Evolutionary conservation across 495 filamentous ascomycete genomes (phyloP).

Genomic region (Aspergillus nanangensis): DNA sequence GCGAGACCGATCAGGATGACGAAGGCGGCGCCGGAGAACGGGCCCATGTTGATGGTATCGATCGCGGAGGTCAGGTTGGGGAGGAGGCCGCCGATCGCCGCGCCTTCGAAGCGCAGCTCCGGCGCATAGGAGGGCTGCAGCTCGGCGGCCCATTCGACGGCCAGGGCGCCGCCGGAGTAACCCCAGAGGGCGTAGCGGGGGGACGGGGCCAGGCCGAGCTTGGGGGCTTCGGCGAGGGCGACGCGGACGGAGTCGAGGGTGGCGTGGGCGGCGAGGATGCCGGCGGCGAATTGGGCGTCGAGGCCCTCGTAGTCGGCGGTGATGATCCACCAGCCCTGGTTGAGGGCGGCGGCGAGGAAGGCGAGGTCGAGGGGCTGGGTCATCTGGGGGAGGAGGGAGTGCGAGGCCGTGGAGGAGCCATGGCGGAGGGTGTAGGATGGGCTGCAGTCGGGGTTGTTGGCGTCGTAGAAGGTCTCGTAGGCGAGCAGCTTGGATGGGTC

Average conservation of each 20-base stretch:
- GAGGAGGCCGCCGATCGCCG: conserved; percentile 37
- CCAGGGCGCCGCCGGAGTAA: conserved; percentile 48
- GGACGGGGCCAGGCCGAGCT: not conserved
- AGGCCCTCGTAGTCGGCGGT: conserved; percentile 20
- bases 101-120: conserved; percentile 39
- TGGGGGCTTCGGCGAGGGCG: not conserved
- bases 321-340: conserved; percentile 19
- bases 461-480: conserved; percentile 17
- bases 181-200: conserved; percentile 39
- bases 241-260: conserved; percentile 18
- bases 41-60: conserved; percentile 7
- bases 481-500: conserved; percentile 15
- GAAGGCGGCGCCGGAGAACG: conserved; percentile 9
- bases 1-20: conserved; percentile 10
- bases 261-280: conserved; percentile 12
- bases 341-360: conserved; percentile 12
- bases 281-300: conserved; percentile 14
- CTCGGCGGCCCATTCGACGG: conserved; percentile 44
- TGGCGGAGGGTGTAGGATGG: conserved; percentile 15
- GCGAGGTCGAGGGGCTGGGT: conserved; percentile 9
- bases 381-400: not conserved
- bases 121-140: conserved; percentile 45
- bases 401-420: not conserved
- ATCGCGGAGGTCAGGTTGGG: conserved; percentile 16
- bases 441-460: conserved; percentile 12